These are phyloP conservation scores for Vitis hybrid DNA, from an alignment of 177 flowering plant species.

Conservation along the genomic window DNA sequence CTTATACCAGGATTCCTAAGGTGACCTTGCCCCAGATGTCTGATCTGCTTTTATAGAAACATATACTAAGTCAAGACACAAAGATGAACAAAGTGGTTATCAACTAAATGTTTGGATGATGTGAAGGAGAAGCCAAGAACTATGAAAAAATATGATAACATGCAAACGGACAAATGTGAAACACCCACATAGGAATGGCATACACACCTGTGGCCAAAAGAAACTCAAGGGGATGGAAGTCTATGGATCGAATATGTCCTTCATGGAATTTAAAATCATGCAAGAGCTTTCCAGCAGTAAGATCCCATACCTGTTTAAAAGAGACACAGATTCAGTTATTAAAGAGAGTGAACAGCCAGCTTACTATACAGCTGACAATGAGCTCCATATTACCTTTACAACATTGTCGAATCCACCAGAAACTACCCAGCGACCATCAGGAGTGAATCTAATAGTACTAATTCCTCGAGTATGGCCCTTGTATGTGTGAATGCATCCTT, in stretches of 20 bases:
- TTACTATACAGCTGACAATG: not conserved
- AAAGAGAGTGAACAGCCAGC: not conserved
- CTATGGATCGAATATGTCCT: constrained; percentile 63
- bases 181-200: not conserved
- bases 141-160: not conserved
- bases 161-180: not conserved
- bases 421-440: constrained; percentile 98
- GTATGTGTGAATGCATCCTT: constrained; percentile 92
- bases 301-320: constrained; percentile 70
- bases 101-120: not conserved
- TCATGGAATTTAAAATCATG: constrained; percentile 81
- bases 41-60: too few relatives aligned
- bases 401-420: constrained; percentile 87
- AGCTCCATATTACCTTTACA: constrained; percentile 62
- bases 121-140: not conserved
- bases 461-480: constrained; percentile 80
- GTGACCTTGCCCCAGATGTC: too few relatives aligned
- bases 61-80: too few relatives aligned
- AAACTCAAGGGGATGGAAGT: constrained; percentile 84
- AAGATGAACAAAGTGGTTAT: too few relatives aligned
- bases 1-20: too few relatives aligned
- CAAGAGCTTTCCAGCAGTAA: constrained; percentile 82
- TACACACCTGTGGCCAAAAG: constrained; percentile 76
- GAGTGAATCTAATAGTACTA: constrained; percentile 69
- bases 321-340: not conserved